Evolutionary conservation across 192 early-diverging fungal species (phyloP), one percentile per base, ranked within the genome.

Genomic region (Coemansia umbellata): DNA sequence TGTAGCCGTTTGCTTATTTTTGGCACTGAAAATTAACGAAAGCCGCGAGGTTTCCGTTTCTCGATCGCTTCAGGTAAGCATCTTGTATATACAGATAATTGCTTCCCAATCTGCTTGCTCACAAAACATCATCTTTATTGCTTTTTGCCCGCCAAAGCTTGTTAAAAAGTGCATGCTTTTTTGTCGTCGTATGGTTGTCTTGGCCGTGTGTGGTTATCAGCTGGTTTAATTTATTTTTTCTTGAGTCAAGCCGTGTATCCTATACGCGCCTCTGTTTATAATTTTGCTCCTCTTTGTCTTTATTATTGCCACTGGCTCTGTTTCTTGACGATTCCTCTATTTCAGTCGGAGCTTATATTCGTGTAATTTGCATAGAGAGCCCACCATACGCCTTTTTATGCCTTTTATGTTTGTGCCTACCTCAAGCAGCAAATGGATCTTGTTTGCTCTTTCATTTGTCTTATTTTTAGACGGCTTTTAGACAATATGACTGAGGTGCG

Each of bases 21-120:
- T 74, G 60, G 60, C 71, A 15, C 41, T 74, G 33, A 67, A 74
- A 67, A 74, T 74, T 48, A 74, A 74, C 56, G 71, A 74, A 50
- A 63, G 71, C 32, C 71, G 64, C 30, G 64, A 63, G 37, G 71
- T 63, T 26, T 62, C 60, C 15, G 33, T 74, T 63, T 74, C 71
- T 44, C 59, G 64, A 56, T 67, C 64, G 24, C 71, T 74, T 59
- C 71, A 67, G 60, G 64, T 63, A 74, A 63, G 71, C 33, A 39
- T 27, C 11, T 39, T 39, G 37, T 39, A 15, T 39, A 39, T 39
- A 18, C 6, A n/a, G n/a, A n/a, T 39, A 18, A 14, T 39, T 39
- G 37, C n/a, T n/a, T n/a, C n/a, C n/a, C n/a, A n/a, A n/a, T n/a
- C n/a, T n/a, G n/a, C n/a, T n/a, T n/a, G n/a, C n/a, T n/a, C n/a